Evolutionary conservation across 2,329 filamentous ascomycete species (phyloP), one percentile per base, ranked within the genome.

Genomic region (Colletotrichum sp.): DNA sequence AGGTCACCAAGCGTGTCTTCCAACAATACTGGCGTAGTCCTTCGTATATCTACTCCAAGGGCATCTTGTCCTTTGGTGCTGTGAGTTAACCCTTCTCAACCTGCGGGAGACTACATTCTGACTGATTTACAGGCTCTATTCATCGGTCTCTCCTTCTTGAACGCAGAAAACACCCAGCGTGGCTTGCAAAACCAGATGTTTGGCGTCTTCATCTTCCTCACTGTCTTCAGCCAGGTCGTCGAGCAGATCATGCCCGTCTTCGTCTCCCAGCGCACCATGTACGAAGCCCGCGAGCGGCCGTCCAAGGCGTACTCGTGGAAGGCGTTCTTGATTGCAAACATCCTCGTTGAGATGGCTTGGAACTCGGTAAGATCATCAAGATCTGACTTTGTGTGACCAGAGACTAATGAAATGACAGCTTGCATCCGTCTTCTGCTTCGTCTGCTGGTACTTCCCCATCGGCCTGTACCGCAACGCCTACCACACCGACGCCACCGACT

Each of bases 181-280:
- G 93, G 93, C 36, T 86, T 95, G 11, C 93, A 95, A 79, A 93
- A 95, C 81, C 91, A 93, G 71, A 90, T 95, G 84, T 95, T 95
- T 81, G 89, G 89, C 71, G 91, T 95, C 69, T 95, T 95, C 84
- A 92, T 95, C 88, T 87, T 95, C 77, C 85, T 91, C 71, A 94
- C 92, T 16, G 92, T 95, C 82, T 95, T 95, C 83, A 90, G 91
- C 30, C 89, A 91, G 70, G 83, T 94, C 63, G 88, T 91, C 1
- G 89, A 93, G 77, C 92, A 93, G 79, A 92, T 93, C 79, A 93
- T 94, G 89, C 93, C 93, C 2, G 90, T 93, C 75, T 95, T 95
- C 78, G 90, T 94, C 59, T 89, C 90, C 0, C 93, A 95, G 79
- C 90, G 93, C 34, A 88, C 92, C 16, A 86, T 95, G 11, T 95